A percentile compares a stretch with the other conserved stretches of the same genome.
phyloP scores from a whole-genome alignment of 2,329 filamentous ascomycete genomes.

The Acephala macrosclerotiorum region DNA sequence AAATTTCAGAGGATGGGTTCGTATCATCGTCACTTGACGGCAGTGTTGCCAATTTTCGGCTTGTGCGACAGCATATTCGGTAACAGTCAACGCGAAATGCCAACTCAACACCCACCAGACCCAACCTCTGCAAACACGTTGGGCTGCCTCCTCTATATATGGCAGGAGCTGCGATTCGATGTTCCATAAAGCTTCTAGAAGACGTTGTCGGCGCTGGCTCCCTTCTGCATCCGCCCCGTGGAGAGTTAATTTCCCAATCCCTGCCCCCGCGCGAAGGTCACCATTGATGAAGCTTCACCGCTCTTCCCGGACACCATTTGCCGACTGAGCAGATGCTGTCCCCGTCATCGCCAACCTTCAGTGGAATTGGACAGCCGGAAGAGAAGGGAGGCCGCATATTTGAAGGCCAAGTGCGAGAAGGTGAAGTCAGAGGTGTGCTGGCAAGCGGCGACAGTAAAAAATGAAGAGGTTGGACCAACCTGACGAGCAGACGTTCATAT shows the following conservation, averaged over 20 bases:
- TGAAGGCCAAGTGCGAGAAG: slow-evolving; percentile 38
- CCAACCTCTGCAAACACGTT: slow-evolving; percentile 3
- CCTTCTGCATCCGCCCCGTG: slow-evolving; percentile 19
- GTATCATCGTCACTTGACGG: slow-evolving; percentile 4
- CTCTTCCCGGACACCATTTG: slow-evolving; percentile 34
- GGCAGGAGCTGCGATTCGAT: slow-evolving; percentile 1
- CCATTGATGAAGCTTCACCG: slow-evolving; percentile 37
- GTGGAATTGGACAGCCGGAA: slow-evolving; percentile 24
- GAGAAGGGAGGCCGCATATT: slow-evolving; percentile 42
- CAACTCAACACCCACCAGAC: too few relatives aligned
- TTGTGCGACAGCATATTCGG: not conserved
- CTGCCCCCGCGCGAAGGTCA: slow-evolving; percentile 35
- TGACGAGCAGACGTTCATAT: slow-evolving; percentile 36
- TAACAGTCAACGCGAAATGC: slow-evolving; percentile 1
- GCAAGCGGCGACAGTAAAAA: slow-evolving; percentile 27
- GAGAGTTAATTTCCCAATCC: slow-evolving; percentile 26
- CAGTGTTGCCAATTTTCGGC: not conserved
- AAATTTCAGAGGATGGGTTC: not conserved
- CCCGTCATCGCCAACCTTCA: slow-evolving; percentile 17
- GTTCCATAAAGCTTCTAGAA: slow-evolving; percentile 19
- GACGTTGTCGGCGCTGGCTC: slow-evolving; percentile 6
- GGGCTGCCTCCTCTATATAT: slow-evolving; percentile 8
- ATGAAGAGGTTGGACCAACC: slow-evolving; percentile 38
- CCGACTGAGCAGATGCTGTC: slow-evolving; percentile 25
- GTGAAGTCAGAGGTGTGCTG: slow-evolving; percentile 39